Percentiles rank a stretch among this genome's conserved stretches.
Evolutionary conservation across 345 rosid species (phyloP).

Genomic region (Acer yangbiense): DNA sequence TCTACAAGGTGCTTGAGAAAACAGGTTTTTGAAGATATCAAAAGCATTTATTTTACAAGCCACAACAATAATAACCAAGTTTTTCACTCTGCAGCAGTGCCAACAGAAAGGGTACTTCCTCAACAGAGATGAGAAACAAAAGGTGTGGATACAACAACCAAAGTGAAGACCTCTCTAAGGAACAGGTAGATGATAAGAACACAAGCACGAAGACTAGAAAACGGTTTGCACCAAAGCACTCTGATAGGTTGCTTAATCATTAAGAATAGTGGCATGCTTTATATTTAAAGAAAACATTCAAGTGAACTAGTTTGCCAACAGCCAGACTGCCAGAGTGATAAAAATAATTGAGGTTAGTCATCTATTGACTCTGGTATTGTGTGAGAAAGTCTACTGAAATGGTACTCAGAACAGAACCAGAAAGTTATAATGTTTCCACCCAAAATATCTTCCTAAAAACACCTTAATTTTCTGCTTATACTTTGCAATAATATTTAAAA

Average conservation of each 20-base stretch:
- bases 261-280: not conserved
- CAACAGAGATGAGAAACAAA: not conserved
- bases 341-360: not conserved
- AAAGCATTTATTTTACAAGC: not conserved
- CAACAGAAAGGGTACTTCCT: not conserved
- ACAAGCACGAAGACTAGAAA: not conserved
- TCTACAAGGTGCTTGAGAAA: not conserved
- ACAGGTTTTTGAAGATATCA: not conserved
- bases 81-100: not conserved
- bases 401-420: not conserved
- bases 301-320: not conserved
- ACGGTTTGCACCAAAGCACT: not conserved
- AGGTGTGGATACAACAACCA: not conserved
- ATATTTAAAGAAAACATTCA: not conserved
- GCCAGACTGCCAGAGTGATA: not conserved
- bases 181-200: not conserved
- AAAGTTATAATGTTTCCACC: not conserved
- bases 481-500: not conserved
- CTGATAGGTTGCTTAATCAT: not conserved
- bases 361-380: not conserved
- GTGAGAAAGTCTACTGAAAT: not conserved
- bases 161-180: not conserved
- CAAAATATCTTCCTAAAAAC: not conserved
- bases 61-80: not conserved
- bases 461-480: too few relatives aligned